phyloP scores from a whole-genome alignment of 2,329 filamentous ascomycete species.

The Diaporthe humulicola region DNA sequence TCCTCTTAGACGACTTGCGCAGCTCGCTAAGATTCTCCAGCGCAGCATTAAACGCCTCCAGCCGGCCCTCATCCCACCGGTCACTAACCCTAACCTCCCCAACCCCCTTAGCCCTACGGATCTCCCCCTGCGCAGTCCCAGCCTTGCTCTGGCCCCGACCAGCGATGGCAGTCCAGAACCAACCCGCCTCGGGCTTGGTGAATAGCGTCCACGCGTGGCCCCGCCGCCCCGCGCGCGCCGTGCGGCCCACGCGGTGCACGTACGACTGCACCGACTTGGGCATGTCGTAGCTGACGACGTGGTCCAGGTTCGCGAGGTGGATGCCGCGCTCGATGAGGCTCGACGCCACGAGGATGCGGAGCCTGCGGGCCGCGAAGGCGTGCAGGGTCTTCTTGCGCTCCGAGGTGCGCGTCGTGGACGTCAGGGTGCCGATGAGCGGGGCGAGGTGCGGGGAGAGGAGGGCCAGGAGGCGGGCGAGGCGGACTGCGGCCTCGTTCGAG shows the following conservation, averaged over 20 bases:
- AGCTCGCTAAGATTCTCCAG: constrained; percentile 67
- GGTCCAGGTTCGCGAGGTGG: constrained; percentile 82
- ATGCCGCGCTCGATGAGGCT: constrained; percentile 94
- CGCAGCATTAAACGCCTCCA: constrained; percentile 66
- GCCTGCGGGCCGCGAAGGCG: constrained; percentile 72
- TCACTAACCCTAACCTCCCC: constrained; percentile 60
- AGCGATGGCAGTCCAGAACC: constrained; percentile 92
- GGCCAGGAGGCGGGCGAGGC: constrained; percentile 83
- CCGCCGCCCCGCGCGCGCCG: constrained; percentile 81
- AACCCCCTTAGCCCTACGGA: constrained; percentile 60
- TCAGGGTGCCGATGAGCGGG: constrained; percentile 75
- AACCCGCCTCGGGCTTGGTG: constrained; percentile 83
- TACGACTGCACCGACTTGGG: constrained; percentile 86
- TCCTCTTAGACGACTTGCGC: constrained; percentile 38
- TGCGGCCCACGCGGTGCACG: constrained; percentile 92
- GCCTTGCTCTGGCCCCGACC: constrained; percentile 58
- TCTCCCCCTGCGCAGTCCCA: constrained; percentile 50
- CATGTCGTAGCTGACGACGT: constrained; percentile 95
- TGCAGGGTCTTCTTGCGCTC: constrained; percentile 76
- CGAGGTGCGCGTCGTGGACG: constrained; percentile 82
- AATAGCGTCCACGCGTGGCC: constrained; percentile 91
- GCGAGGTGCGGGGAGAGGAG: constrained; percentile 73
- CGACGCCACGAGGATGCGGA: constrained; percentile 87
- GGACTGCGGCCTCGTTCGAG: constrained; percentile 88
- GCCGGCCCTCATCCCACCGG: constrained; percentile 61